Conservation (phyloP, 306 rosid genomes). For the Acmispon strigosus region DNA sequence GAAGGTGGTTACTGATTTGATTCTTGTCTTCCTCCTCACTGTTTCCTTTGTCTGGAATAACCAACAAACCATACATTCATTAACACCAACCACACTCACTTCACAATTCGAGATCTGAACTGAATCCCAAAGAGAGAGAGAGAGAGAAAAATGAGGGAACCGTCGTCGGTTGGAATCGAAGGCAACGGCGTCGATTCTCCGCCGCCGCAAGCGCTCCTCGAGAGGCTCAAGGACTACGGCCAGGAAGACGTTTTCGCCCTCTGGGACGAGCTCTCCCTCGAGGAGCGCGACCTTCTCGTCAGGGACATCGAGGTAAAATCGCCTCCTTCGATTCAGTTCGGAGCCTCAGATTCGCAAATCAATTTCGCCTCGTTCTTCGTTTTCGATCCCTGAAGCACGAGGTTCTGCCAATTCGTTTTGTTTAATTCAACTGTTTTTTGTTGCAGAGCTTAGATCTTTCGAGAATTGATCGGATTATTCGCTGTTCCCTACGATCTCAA, state of each 20-base stretch:
- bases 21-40: conserved; percentile 47
- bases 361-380: background rate
- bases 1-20: conserved; percentile 39
- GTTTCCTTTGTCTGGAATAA: conserved; percentile 24
- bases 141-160: conserved; percentile 34
- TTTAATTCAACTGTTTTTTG: background rate
- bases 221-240: conserved; percentile 93
- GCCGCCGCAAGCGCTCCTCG: conserved; percentile 73
- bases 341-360: conserved; percentile 9
- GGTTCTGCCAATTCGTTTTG: background rate
- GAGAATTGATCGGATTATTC: conserved; percentile 85
- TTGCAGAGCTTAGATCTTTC: conserved; percentile 78
- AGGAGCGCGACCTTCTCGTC: conserved; percentile 77
- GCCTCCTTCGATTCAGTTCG: background rate
- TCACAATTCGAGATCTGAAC: conserved; percentile 17
- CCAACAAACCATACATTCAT: conserved; percentile 16
- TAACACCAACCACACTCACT: conserved; percentile 4
- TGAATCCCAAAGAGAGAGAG: background rate
- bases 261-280: conserved; percentile 86
- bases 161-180: conserved; percentile 39
- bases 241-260: conserved; percentile 89
- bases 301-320: conserved; percentile 65
- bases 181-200: conserved; percentile 31
- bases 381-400: background rate
- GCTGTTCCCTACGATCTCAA: conserved; percentile 86